phyloP scores from a whole-genome alignment of 129 eudicot species.

The Chrysanthemum seticuspe region DNA sequence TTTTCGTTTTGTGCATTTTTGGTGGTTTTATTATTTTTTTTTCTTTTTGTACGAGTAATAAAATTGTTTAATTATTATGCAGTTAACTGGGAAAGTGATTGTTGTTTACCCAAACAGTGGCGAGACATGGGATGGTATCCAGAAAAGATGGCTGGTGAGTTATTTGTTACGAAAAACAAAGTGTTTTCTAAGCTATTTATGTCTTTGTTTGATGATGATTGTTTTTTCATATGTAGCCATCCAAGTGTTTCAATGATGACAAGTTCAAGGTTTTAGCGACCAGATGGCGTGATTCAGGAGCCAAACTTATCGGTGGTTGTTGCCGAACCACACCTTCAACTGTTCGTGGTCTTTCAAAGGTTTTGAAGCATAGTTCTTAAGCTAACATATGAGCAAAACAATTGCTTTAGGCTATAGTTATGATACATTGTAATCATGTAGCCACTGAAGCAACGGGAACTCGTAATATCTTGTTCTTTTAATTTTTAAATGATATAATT shows the following conservation, averaged over 20 bases:
- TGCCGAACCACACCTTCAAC: constrained; percentile 88
- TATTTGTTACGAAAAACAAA: neutral
- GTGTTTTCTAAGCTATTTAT: neutral
- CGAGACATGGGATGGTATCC: constrained; percentile 79
- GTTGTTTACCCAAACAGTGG: constrained; percentile 90
- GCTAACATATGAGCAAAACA: constrained; percentile 9
- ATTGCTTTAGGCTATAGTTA: constrained; percentile 16
- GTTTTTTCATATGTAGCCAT: constrained; percentile 45
- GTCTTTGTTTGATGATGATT: constrained; percentile 3
- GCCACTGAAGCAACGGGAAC: constrained; percentile 17
- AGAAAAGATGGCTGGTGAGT: constrained; percentile 89
- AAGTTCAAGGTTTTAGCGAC: constrained; percentile 53
- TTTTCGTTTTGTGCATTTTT: neutral
- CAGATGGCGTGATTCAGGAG: constrained; percentile 83
- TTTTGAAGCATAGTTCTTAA: constrained; percentile 34
- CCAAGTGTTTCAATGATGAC: constrained; percentile 70
- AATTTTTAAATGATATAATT: neutral
- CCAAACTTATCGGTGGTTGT: constrained; percentile 80
- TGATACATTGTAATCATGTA: constrained; percentile 14
- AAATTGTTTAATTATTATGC: constrained; percentile 11
- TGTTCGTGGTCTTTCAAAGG: constrained; percentile 55
- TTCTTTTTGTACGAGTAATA: neutral
- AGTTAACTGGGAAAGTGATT: constrained; percentile 66
- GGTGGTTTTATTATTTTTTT: neutral
- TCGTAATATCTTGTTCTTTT: neutral